phyloP scores from a whole-genome alignment of 495 filamentous ascomycete genomes.

The Tuber umbilicatum region DNA sequence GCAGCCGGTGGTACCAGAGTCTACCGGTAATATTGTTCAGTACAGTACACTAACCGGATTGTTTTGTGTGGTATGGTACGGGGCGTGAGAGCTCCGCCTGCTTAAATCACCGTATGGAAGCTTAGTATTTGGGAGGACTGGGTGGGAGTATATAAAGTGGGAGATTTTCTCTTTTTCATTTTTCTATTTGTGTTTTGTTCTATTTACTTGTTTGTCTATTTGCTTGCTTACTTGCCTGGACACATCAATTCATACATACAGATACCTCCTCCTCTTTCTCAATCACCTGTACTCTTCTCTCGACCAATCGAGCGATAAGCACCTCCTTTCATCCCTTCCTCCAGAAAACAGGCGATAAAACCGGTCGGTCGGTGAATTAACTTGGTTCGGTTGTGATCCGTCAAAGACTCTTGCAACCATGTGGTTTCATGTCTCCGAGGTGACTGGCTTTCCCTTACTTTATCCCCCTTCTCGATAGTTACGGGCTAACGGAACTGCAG shows the following conservation, averaged over 20 bases:
- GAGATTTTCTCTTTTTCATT: neutral
- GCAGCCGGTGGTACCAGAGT: neutral
- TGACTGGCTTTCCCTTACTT: neutral
- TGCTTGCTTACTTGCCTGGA: neutral
- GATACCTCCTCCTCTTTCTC: neutral
- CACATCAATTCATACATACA: neutral
- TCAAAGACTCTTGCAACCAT: constrained; percentile 9
- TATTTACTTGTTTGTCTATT: neutral
- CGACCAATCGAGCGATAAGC: neutral
- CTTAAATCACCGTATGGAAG: no score
- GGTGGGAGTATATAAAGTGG: neutral
- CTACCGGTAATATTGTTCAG: no score
- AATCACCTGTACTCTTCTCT: neutral
- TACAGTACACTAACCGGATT: neutral
- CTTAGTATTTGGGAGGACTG: neutral
- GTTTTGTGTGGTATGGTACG: neutral
- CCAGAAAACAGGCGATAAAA: neutral
- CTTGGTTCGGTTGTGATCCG: neutral
- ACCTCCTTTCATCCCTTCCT: neutral
- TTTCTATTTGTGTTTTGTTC: neutral
- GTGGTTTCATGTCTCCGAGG: constrained; percentile 28
- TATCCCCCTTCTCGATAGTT: constrained; percentile 39
- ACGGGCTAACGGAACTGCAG: constrained; percentile 45
- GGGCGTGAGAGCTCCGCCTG: neutral
- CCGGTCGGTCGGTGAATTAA: neutral